phyloP scores from a whole-genome alignment of 2,329 filamentous ascomycete genomes.

The Cryphonectria nitschkei region DNA sequence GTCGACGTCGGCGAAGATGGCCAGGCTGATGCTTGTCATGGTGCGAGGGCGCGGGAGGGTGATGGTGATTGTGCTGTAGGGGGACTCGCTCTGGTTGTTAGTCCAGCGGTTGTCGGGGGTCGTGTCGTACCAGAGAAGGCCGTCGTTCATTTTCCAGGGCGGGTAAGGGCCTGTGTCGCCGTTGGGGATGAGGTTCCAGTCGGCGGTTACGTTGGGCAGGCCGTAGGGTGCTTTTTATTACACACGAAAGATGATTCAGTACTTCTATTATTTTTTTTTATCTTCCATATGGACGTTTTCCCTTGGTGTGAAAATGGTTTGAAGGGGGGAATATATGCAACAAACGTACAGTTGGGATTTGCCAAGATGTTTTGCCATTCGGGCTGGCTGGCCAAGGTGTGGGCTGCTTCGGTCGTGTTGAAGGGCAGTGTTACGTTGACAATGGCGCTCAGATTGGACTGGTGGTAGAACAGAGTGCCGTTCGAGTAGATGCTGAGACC shows the following conservation, averaged over 20 bases:
- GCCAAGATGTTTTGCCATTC: conserved; percentile 3
- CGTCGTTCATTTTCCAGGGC: conserved; percentile 9
- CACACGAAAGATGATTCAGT: too few relatives aligned
- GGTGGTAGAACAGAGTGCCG: background rate
- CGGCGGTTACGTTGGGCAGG: background rate
- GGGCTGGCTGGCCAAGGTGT: background rate
- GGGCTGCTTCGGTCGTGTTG: conserved; percentile 4
- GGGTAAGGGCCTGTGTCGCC: conserved; percentile 1
- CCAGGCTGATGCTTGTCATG: conserved; percentile 4
- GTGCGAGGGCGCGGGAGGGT: background rate
- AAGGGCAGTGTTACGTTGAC: background rate
- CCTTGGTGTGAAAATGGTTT: too few relatives aligned
- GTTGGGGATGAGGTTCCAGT: conserved; percentile 2
- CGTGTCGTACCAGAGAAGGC: conserved; percentile 3
- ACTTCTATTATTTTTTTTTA: too few relatives aligned
- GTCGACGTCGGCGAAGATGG: background rate
- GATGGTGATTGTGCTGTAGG: conserved; percentile 3
- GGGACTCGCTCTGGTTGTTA: background rate
- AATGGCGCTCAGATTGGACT: background rate
- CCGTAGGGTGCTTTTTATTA: background rate
- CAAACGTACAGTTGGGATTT: background rate
- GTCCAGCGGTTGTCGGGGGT: conserved; percentile 6
- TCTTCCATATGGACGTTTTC: too few relatives aligned
- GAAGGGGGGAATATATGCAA: too few relatives aligned
- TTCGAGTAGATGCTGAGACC: conserved; percentile 8